Evolutionary conservation across 177 flowering plant genomes (phyloP).

Genomic region (Tripterygium wilfordii): DNA sequence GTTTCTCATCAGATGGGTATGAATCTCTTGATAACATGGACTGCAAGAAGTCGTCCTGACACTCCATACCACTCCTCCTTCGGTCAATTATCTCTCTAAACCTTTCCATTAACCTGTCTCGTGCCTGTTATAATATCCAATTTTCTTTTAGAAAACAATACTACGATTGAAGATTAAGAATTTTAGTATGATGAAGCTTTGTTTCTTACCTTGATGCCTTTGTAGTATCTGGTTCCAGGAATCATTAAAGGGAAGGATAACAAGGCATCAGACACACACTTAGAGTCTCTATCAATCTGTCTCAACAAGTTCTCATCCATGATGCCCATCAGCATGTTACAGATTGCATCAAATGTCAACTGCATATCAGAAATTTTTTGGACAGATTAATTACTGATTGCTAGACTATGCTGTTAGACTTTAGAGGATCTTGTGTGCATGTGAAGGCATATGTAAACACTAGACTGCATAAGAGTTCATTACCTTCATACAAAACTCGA

Average conservation of each 20-base stretch:
- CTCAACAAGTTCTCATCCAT: constrained; percentile 20
- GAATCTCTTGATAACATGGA: constrained; percentile 28
- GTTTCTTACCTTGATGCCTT: constrained; percentile 33
- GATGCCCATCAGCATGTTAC: constrained; percentile 32
- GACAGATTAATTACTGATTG: background rate
- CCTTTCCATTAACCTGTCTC: constrained; percentile 27
- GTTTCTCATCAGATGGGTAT: constrained; percentile 24
- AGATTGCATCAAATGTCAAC: constrained; percentile 34
- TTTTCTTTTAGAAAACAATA: background rate
- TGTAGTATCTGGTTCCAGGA: constrained; percentile 40
- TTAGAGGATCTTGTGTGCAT: too few relatives aligned
- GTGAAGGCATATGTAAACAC: background rate
- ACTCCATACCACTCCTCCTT: constrained; percentile 24
- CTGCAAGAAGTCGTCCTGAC: constrained; percentile 28
- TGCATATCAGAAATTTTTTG: constrained; percentile 3
- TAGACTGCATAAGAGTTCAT: background rate
- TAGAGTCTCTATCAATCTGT: constrained; percentile 27
- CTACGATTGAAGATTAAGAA: background rate
- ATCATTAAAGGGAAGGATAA: constrained; percentile 39
- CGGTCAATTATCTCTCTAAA: constrained; percentile 24
- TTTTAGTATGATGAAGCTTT: background rate
- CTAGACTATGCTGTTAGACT: too few relatives aligned
- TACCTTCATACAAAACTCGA: constrained; percentile 37
- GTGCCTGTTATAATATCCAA: constrained; percentile 21
- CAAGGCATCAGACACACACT: constrained; percentile 32